Evolutionary conservation across 2,329 filamentous ascomycete species (phyloP).

Genomic region (Venturia oleaginea): DNA sequence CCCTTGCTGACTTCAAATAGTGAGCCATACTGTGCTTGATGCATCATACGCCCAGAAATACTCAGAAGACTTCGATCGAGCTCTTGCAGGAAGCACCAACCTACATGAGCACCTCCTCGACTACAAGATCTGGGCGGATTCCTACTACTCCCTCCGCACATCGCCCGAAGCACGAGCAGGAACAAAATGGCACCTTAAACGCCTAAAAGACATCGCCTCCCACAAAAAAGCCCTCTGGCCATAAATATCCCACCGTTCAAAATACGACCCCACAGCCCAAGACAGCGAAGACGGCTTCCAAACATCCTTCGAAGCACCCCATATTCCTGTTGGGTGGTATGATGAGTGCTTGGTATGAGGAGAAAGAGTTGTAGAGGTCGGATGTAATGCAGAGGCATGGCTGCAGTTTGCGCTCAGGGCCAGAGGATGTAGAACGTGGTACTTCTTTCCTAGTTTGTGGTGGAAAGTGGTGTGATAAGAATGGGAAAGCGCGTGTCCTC

Average conservation of each 20-base stretch:
- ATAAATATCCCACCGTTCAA: too few species aligned
- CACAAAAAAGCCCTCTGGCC: slow-evolving; percentile 7
- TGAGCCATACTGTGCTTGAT: slow-evolving; percentile 4
- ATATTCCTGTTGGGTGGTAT: neutral
- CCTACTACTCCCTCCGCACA: slow-evolving; percentile 7
- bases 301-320: neutral
- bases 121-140: slow-evolving; percentile 7
- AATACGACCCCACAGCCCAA: neutral
- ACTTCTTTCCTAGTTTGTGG: too few species aligned
- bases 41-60: slow-evolving; percentile 7
- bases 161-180: slow-evolving; percentile 7
- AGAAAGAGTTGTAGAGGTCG: too few species aligned
- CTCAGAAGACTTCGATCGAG: slow-evolving; percentile 6
- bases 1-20: neutral
- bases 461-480: too few species aligned
- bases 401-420: too few species aligned
- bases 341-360: neutral
- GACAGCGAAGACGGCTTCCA: neutral
- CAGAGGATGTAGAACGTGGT: too few species aligned
- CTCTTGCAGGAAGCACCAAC: slow-evolving; percentile 4
- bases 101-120: slow-evolving; percentile 3
- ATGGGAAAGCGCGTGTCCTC: too few species aligned
- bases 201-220: neutral
- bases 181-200: slow-evolving; percentile 6
- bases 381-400: too few species aligned